Conservation (phyloP, 2,329 filamentous ascomycete species). For the Helminthosporium solani region DNA sequence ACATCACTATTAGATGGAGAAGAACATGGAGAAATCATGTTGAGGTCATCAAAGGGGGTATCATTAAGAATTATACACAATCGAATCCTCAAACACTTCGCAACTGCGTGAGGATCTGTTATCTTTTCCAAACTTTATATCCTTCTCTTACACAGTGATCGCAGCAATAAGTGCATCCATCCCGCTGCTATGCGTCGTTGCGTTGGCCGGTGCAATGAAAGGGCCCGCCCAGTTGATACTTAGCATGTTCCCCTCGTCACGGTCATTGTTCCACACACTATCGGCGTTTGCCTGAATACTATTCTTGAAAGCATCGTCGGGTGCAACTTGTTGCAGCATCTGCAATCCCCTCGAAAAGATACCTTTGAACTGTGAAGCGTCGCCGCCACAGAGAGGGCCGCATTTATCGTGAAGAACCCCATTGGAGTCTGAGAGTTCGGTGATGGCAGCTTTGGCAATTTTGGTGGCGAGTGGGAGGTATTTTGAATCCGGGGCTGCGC, state of each 20-base stretch:
- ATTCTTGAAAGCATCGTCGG: slow-evolving; percentile 51
- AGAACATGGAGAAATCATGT: neutral
- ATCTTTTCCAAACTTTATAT: neutral
- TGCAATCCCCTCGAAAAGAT: slow-evolving; percentile 67
- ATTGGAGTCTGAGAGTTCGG: slow-evolving; percentile 36
- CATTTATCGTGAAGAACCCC: slow-evolving; percentile 47
- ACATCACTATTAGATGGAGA: no score
- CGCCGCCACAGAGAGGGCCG: slow-evolving; percentile 41
- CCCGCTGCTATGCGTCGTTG: slow-evolving; percentile 64
- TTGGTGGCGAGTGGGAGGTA: slow-evolving; percentile 39
- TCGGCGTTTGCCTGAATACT: slow-evolving; percentile 65
- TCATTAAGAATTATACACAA: slow-evolving; percentile 16
- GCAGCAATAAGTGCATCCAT: slow-evolving; percentile 68
- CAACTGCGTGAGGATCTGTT: slow-evolving; percentile 1
- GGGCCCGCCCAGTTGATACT: slow-evolving; percentile 68
- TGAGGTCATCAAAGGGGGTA: slow-evolving; percentile 1
- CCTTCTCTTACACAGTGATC: slow-evolving; percentile 16
- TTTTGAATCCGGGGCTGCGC: slow-evolving; percentile 38
- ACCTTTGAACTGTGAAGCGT: slow-evolving; percentile 69
- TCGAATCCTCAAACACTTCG: neutral
- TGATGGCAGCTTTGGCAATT: slow-evolving; percentile 44
- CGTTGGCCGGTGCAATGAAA: slow-evolving; percentile 51
- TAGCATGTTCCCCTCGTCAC: slow-evolving; percentile 53
- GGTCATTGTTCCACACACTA: slow-evolving; percentile 63
- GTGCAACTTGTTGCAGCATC: slow-evolving; percentile 56